Evolutionary conservation across 2,329 filamentous ascomycete genomes (phyloP), one percentile per base, ranked within the genome.

Genomic region (Xylariaceae sp.): DNA sequence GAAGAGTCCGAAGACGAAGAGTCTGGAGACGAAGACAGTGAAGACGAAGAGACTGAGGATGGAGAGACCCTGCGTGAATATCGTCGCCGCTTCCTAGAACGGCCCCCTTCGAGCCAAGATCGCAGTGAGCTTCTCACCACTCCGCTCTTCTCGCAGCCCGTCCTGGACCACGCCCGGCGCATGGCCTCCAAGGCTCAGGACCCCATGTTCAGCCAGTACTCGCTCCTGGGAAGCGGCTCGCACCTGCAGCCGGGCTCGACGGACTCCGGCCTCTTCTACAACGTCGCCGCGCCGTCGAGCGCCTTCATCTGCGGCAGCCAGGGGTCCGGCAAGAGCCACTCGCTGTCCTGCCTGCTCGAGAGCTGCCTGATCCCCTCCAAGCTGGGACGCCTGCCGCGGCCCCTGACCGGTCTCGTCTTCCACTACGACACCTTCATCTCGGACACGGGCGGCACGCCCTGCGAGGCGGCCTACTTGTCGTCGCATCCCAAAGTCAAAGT

Each of bases 231-330:
- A n/a, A n/a, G 21, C 8, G 12, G 21, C 21, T 23, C n/a, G n/a
- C n/a, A n/a, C n/a, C n/a, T n/a, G n/a, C n/a, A n/a, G n/a, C n/a
- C n/a, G n/a, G n/a, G n/a, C n/a, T n/a, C n/a, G n/a, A n/a, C n/a
- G 2, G 56, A 61, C 13, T 49, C 53, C 1, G 49, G 65, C 0
- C 32, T 70, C 0, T 67, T 64, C 26, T 63, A 65, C 50, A 71
- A 72, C 32, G 56, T 70, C 3, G 45, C 64, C 0, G 54, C 59
- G 0, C 77, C 77, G 0, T 75, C 69, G 1, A 79, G 75, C 12
- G 60, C 65, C 4, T 81, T 81, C 53, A 73, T 81, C 19, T 81
- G 77, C 35, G 76, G 77, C 1, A 74, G 71, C 14, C 76, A 81
- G 39, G 76, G 77, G 2, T 76, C 71, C 0, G 77, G 77, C 0